Percentiles rank a stretch among this genome's conserved stretches.
Evolutionary conservation across 2,329 filamentous ascomycete species (phyloP).

Genomic region (Periconia sp.): DNA sequence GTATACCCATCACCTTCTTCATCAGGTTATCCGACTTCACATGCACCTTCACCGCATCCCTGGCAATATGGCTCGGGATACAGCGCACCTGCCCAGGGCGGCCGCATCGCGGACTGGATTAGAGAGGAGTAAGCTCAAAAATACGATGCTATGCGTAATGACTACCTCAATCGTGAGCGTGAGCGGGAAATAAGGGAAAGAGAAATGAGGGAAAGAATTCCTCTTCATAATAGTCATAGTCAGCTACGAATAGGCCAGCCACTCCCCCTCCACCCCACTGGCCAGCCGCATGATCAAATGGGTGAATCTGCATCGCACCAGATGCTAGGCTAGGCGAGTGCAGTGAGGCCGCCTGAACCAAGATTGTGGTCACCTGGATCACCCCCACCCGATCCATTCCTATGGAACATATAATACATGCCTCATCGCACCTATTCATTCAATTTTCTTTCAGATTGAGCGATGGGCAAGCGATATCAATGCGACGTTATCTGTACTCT

Average conservation of each 20-base stretch:
- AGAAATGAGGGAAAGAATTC: conserved; percentile 3
- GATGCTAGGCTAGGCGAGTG: conserved; percentile 28
- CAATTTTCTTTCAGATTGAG: no score
- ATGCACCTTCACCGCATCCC: no score
- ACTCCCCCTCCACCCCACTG: conserved; percentile 22
- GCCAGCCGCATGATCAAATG: conserved; percentile 20
- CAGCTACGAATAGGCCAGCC: conserved; percentile 4
- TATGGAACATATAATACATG: no score
- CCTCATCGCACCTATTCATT: no score
- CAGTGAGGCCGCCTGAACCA: conserved; percentile 23
- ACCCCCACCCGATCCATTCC: no score
- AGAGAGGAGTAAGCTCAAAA: conserved; percentile 39
- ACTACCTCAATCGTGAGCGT: conserved; percentile 26
- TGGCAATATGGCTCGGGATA: no score
- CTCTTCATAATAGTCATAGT: conserved; percentile 14
- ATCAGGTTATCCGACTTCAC: no score
- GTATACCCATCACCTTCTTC: no score
- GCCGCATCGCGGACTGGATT: conserved; percentile 33
- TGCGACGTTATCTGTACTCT: no score
- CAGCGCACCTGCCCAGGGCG: no score
- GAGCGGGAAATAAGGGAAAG: conserved; percentile 4
- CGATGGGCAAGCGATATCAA: no score
- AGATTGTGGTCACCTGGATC: no score
- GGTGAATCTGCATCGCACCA: conserved; percentile 9
- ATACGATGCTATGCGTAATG: conserved; percentile 29